Conservation (phyloP, 305 asterid species). For the Striga hermonthica region DNA sequence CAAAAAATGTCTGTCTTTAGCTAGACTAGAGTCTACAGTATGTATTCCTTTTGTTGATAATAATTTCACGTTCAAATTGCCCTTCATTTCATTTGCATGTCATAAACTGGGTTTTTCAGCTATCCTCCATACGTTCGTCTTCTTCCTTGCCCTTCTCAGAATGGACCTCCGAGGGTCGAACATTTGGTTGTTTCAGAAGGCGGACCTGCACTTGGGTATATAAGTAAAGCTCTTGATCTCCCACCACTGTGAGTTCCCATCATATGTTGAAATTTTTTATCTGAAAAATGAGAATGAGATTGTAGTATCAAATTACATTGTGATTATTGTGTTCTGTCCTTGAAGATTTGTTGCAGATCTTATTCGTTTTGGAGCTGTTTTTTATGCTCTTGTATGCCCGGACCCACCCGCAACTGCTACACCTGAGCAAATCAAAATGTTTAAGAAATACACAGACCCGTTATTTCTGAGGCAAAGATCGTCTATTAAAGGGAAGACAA, state of each 20-base stretch:
- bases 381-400: conserved; percentile 90
- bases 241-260: conserved; percentile 66
- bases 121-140: conserved; percentile 63
- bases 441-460: conserved; percentile 70
- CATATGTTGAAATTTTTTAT: conserved; percentile 11
- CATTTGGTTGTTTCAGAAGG: conserved; percentile 75
- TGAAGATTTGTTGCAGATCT: conserved; percentile 86
- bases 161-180: conserved; percentile 80
- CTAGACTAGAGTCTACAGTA: too few species aligned
- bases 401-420: conserved; percentile 79
- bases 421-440: conserved; percentile 60
- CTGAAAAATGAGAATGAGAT: neutral
- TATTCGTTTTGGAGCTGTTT: conserved; percentile 90
- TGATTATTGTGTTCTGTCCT: conserved; percentile 31
- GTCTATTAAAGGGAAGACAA: conserved; percentile 82
- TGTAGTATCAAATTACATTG: conserved; percentile 23
- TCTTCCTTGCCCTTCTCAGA: conserved; percentile 80
- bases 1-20: too few species aligned
- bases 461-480: conserved; percentile 55
- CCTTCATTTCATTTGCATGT: neutral
- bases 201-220: conserved; percentile 72
- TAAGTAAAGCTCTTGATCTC: conserved; percentile 58
- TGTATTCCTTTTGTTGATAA: neutral
- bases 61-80: neutral
- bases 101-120: conserved; percentile 38